Conservation (phyloP, 2,329 filamentous ascomycete species). For the Ceratocystis albifundus region DNA sequence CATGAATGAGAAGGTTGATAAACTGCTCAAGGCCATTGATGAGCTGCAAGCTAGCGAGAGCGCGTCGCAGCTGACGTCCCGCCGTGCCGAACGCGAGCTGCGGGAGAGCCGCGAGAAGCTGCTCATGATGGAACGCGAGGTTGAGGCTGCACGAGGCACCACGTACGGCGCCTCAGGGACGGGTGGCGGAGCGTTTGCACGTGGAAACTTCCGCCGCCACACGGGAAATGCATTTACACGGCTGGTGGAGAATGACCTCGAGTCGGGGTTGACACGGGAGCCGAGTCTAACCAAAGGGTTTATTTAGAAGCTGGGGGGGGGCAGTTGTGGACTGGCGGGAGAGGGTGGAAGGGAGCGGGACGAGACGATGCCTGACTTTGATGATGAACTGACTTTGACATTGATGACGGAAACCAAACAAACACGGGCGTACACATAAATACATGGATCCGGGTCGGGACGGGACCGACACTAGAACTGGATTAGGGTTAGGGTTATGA, state of each 20-base stretch:
- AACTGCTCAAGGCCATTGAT: constrained; percentile 81
- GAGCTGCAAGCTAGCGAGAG: constrained; percentile 85
- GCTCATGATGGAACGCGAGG: constrained; percentile 71
- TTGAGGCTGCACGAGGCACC: constrained; percentile 62
- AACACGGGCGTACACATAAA: neutral
- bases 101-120: constrained; percentile 77
- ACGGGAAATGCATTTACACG: constrained; percentile 31
- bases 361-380: neutral
- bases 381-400: neutral
- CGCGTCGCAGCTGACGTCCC: constrained; percentile 64
- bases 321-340: neutral
- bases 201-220: constrained; percentile 39
- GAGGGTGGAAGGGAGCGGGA: neutral
- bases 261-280: constrained; percentile 49
- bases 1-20: constrained; percentile 80
- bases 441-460: neutral
- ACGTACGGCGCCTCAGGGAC: constrained; percentile 31
- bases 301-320: constrained; percentile 36
- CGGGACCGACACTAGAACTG: neutral
- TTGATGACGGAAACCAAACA: neutral
- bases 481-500: neutral
- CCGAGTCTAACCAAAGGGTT: constrained; percentile 71
- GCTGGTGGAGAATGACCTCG: constrained; percentile 34
- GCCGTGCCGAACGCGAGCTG: constrained; percentile 79
- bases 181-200: constrained; percentile 28